Percentiles rank a stretch among this genome's conserved stretches.
These are phyloP conservation scores for Aspergillus fischeri DNA, from an alignment of 2,329 filamentous ascomycete genomes.

Conservation along the genomic window DNA sequence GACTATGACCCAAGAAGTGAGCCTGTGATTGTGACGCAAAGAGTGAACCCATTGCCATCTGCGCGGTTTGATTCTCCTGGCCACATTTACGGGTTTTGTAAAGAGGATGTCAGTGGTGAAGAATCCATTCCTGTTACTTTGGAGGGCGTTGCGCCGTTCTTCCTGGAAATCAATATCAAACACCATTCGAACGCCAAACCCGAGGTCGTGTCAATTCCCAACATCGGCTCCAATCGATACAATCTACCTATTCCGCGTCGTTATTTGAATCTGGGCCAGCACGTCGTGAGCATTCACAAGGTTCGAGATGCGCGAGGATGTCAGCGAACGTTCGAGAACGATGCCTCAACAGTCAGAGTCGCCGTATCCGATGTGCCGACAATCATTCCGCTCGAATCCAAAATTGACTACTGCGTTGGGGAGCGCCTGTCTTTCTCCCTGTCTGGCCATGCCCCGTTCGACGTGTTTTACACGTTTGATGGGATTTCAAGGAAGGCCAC, in stretches of 20 bases:
- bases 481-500: constrained; percentile 73
- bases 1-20: constrained; percentile 65
- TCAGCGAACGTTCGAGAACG: constrained; percentile 68
- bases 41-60: constrained; percentile 75
- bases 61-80: constrained; percentile 81
- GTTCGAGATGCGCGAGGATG: constrained; percentile 86
- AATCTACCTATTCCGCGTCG: constrained; percentile 80
- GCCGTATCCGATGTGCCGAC: constrained; percentile 90
- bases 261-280: constrained; percentile 81
- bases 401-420: constrained; percentile 88
- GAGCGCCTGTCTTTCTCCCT: constrained; percentile 91
- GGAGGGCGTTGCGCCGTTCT: constrained; percentile 80
- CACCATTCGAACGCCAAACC: constrained; percentile 77
- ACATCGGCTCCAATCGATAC: constrained; percentile 70
- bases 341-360: constrained; percentile 76
- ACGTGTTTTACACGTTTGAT: constrained; percentile 87
- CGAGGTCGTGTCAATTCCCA: constrained; percentile 75
- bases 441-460: constrained; percentile 86
- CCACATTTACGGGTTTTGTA: constrained; percentile 93
- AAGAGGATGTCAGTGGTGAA: constrained; percentile 73
- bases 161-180: constrained; percentile 86
- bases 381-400: constrained; percentile 80
- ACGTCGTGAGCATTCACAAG: constrained; percentile 82
- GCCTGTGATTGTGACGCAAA: constrained; percentile 71
- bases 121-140: constrained; percentile 85